Base-by-base conservation (phyloP, 2,329 filamentous ascomycete species). In the Aspergillus eucalypticola region DNA sequence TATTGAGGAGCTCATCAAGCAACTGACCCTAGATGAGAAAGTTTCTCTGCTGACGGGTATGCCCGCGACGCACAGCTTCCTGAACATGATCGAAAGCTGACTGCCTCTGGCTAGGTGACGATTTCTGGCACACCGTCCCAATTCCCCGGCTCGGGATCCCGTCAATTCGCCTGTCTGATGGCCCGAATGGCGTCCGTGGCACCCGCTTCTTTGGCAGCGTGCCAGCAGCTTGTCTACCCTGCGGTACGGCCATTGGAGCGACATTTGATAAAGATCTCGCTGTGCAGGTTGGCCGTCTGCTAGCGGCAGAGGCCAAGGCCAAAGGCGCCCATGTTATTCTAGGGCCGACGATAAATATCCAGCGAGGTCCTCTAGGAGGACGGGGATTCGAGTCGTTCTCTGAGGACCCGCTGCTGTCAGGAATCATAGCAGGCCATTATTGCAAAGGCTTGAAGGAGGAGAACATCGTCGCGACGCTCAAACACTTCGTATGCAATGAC, bases 351-450 rank as follows among this genome's bases (percentile, higher is more conserved):
- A 87, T 92, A 23, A 92, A 90, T 76, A 88, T 93, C 81, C 91
- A 94, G 68, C 85, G 91, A 15, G 89, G 90, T 53, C 91, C 91
- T 0, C 81, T 95, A 0, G 91, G 91, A 17, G 91, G 91, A 15
- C 84, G 91, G 60, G 92, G 92, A 64, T 95, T 94, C 66, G 91
- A 95, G 75, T 92, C 90, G 0, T 94, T 92, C 73, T 92, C 90
- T 0, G 91, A 95, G 73, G 91, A 95, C 66, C 90, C 91, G 0
- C 83, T 88, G 7, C 81, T 95, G 10, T 90, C 90, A 0, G 90
- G 90, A 38, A 89, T 88, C 64, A 78, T 92, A 61, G 88, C 89
- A 13, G 85, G 88, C 2, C 84, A 88, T 59, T 90, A 91, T 62
- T 88, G 91, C 69, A 86, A 84, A 46, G 89, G 89, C 3, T 80